Percentiles rank a stretch among this genome's conserved stretches.
phyloP scores from a whole-genome alignment of 768 basidiomycete species.

The Tulasnella sp. region DNA sequence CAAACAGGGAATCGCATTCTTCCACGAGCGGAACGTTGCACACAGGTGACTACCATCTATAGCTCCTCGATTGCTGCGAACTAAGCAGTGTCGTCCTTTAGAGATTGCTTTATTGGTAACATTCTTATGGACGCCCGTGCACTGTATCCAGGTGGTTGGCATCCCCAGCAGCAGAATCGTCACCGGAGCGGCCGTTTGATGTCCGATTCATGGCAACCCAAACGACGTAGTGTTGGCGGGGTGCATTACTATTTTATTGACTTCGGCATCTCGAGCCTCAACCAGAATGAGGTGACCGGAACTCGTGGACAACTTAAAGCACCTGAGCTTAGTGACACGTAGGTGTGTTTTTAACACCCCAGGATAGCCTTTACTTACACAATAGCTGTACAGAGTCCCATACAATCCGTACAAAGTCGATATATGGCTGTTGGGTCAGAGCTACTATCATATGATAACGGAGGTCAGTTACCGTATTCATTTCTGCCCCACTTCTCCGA shows the following conservation, averaged over 20 bases:
- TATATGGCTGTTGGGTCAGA: conserved; percentile 8
- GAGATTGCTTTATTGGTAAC: conserved; percentile 10
- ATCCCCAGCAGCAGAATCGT: neutral
- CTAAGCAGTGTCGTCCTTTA: neutral
- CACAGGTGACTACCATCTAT: conserved; percentile 7
- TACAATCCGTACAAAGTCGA: conserved; percentile 14
- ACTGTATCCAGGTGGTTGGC: conserved; percentile 9
- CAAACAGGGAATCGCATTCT: conserved; percentile 7
- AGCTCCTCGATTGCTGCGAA: neutral
- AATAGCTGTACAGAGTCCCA: neutral
- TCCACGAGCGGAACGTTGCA: conserved; percentile 11
- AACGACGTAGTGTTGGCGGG: neutral
- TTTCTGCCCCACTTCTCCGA: too few species aligned
- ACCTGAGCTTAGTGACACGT: conserved; percentile 9
- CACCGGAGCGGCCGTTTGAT: neutral
- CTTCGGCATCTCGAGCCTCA: conserved; percentile 9
- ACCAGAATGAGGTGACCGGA: neutral
- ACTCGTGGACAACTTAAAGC: conserved; percentile 1
- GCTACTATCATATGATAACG: neutral
- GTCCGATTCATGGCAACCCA: neutral
- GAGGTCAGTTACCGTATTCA: too few species aligned
- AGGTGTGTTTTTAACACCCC: too few species aligned
- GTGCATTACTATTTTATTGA: conserved; percentile 10
- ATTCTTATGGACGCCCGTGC: conserved; percentile 14
- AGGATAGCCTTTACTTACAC: too few species aligned